Conservation (phyloP, 2,329 filamentous ascomycete genomes). For the Colletotrichum sp. region DNA sequence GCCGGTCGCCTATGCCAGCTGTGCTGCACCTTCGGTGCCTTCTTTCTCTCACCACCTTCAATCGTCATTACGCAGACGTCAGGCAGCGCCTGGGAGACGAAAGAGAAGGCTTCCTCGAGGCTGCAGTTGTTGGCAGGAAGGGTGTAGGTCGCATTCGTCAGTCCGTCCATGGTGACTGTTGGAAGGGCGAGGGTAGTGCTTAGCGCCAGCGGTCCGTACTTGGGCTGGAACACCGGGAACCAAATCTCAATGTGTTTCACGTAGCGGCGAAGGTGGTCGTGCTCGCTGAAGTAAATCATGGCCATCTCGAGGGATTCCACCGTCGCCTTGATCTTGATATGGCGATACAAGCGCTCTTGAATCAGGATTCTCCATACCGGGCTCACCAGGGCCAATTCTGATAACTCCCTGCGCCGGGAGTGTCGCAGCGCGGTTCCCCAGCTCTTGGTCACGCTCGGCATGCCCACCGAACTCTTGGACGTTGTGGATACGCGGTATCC, state of each 20-base stretch:
- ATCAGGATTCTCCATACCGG: constrained; percentile 69
- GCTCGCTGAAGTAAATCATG: constrained; percentile 61
- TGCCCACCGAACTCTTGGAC: constrained; percentile 58
- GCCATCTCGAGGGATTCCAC: constrained; percentile 64
- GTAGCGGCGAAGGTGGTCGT: constrained; percentile 64
- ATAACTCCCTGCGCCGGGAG: constrained; percentile 69
- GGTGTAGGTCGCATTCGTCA: constrained; percentile 62
- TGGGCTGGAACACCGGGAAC: constrained; percentile 75
- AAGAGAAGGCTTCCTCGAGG: constrained; percentile 70
- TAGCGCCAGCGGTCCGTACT: constrained; percentile 46
- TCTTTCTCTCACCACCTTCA: constrained; percentile 78
- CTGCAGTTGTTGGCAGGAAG: constrained; percentile 70
- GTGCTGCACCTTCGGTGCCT: constrained; percentile 67
- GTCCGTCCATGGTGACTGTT: constrained; percentile 57
- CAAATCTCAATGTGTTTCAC: constrained; percentile 78
- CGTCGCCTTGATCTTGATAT: constrained; percentile 77
- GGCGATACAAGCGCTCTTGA: constrained; percentile 74
- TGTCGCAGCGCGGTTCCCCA: constrained; percentile 71
- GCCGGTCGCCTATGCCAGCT: constrained; percentile 24
- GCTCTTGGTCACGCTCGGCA: constrained; percentile 58
- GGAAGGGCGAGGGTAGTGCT: constrained; percentile 51
- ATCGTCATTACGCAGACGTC: constrained; percentile 70
- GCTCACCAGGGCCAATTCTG: constrained; percentile 67
- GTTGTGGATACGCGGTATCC: constrained; percentile 69
- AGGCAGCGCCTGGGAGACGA: constrained; percentile 63